phyloP scores from a whole-genome alignment of 2,329 filamentous ascomycete genomes.

The Aspergillus phoenicis region DNA sequence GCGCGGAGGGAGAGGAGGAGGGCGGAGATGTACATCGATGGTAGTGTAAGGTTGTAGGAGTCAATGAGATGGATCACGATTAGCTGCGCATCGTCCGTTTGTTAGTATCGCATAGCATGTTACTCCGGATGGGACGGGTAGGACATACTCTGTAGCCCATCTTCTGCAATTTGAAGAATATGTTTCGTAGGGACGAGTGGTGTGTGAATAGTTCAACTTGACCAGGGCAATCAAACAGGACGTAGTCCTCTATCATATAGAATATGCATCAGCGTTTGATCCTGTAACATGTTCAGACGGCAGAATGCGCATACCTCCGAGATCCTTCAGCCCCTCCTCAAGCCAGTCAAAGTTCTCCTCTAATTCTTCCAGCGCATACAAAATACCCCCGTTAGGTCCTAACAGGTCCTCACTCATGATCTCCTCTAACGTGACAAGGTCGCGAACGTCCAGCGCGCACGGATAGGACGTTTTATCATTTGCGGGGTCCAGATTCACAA shows the following conservation, averaged over 20 bases:
- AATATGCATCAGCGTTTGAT: constrained; percentile 10
- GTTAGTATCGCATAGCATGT: constrained; percentile 10
- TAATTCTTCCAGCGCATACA: constrained; percentile 93
- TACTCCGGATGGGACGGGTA: background rate
- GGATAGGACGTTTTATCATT: constrained; percentile 92
- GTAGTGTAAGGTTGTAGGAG: constrained; percentile 88
- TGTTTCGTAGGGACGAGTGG: constrained; percentile 85
- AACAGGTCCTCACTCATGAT: constrained; percentile 91
- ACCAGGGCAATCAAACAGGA: constrained; percentile 94
- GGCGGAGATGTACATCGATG: constrained; percentile 92
- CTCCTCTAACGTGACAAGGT: constrained; percentile 85
- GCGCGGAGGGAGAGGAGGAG: constrained; percentile 88
- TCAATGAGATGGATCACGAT: constrained; percentile 93
- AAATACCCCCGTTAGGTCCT: constrained; percentile 86
- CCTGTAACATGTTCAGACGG: background rate
- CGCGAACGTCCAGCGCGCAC: constrained; percentile 85
- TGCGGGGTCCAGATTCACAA: constrained; percentile 95
- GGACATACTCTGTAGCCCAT: constrained; percentile 80
- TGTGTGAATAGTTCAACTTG: constrained; percentile 98
- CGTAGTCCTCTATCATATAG: constrained; percentile 69
- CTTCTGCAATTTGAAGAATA: constrained; percentile 89
- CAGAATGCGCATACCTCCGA: constrained; percentile 57
- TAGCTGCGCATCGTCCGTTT: constrained; percentile 58
- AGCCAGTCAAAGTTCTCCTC: constrained; percentile 95
- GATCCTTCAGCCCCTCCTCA: constrained; percentile 73